Conservation (phyloP, 2,329 filamentous ascomycete genomes). For the Zarea fungicola region DNA sequence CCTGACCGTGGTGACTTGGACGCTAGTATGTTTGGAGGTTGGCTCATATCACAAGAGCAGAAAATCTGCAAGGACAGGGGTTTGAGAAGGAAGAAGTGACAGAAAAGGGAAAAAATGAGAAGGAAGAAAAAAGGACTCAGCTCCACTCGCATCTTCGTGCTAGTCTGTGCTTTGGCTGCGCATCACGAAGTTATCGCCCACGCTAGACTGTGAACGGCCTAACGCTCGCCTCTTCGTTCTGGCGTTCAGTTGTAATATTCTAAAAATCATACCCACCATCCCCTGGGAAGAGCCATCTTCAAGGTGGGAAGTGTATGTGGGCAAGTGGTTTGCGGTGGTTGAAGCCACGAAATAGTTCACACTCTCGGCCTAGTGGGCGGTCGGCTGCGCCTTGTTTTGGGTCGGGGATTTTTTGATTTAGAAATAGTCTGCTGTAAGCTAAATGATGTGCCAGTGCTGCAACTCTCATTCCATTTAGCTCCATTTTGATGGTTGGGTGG, state of each 20-base stretch:
- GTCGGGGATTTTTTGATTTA: constrained; percentile 4
- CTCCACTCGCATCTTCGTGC: constrained; percentile 4
- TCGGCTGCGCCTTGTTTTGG: constrained; percentile 10
- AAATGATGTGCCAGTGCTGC: neutral
- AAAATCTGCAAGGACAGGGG: constrained; percentile 10
- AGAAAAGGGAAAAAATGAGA: neutral
- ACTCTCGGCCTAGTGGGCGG: constrained; percentile 4
- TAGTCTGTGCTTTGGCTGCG: too few relatives aligned
- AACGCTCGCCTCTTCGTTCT: neutral
- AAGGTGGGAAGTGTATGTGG: neutral
- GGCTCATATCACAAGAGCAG: constrained; percentile 9
- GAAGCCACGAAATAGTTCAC: too few relatives aligned
- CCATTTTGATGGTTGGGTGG: too few relatives aligned
- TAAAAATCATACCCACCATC: neutral
- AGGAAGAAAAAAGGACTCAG: neutral
- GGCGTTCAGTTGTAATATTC: too few relatives aligned
- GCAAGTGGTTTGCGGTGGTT: too few relatives aligned
- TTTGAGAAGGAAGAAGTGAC: neutral
- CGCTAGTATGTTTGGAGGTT: neutral
- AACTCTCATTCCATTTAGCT: constrained; percentile 9
- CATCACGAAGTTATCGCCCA: constrained; percentile 4
- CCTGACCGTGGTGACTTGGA: neutral
- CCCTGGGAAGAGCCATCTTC: neutral
- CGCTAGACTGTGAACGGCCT: constrained; percentile 7
- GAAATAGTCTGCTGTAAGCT: neutral